These are phyloP conservation scores for Lachancea cidri DNA, from an alignment of 805 yeast genomes.

Conservation along the genomic window DNA sequence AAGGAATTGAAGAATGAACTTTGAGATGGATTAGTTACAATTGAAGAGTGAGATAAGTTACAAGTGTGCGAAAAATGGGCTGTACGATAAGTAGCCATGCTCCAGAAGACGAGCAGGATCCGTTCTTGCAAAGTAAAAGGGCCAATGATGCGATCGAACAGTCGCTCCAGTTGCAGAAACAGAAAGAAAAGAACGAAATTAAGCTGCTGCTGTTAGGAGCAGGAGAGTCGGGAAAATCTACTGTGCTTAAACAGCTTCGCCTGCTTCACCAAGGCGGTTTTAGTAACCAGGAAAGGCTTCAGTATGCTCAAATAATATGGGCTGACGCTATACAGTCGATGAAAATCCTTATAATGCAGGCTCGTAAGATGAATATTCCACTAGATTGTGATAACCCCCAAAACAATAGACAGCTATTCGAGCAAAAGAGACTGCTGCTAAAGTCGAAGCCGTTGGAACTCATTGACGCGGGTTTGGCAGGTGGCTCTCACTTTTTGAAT, in stretches of 20 bases:
- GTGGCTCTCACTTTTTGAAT: constrained; percentile 57
- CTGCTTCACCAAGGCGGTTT: constrained; percentile 84
- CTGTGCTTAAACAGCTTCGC: constrained; percentile 85
- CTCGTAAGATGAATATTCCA: constrained; percentile 56
- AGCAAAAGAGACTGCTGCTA: constrained; percentile 46
- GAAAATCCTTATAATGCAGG: constrained; percentile 73
- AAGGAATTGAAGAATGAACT: not conserved
- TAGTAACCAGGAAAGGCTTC: constrained; percentile 67
- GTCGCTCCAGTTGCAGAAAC: constrained; percentile 47
- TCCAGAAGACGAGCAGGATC: constrained; percentile 42
- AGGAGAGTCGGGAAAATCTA: constrained; percentile 92
- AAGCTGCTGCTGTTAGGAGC: constrained; percentile 83
- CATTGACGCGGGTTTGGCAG: constrained; percentile 61
- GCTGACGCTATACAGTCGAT: constrained; percentile 82
- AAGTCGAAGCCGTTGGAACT: constrained; percentile 54
- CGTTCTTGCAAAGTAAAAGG: constrained; percentile 47
- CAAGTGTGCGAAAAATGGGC: too few species aligned
- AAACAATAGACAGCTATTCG: constrained; percentile 38
- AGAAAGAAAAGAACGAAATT: constrained; percentile 52
- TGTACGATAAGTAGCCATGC: constrained; percentile 51
- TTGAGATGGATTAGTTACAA: not conserved
- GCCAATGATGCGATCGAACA: constrained; percentile 64
- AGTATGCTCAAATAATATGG: constrained; percentile 88
- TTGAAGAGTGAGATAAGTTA: too few species aligned
- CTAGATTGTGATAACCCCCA: constrained; percentile 59